A percentile compares a stretch with the other conserved stretches of the same genome.
phyloP scores from a whole-genome alignment of 2,329 filamentous ascomycete genomes.

The Penicillium crustosum region DNA sequence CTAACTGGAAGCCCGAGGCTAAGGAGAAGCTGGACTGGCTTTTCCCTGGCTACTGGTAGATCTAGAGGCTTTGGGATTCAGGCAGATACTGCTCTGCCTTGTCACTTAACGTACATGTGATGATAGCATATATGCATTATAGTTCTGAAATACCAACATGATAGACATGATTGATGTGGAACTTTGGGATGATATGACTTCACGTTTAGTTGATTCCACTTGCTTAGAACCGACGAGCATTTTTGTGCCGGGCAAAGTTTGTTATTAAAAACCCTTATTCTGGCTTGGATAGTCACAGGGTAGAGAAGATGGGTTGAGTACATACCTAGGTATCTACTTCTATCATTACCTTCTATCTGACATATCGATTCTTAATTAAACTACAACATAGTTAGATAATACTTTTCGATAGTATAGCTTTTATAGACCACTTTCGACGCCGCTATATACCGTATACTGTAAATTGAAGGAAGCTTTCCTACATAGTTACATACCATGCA shows the following conservation, averaged over 20 bases:
- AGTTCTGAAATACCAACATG: slow-evolving; percentile 2
- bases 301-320: not conserved
- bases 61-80: not conserved
- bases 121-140: slow-evolving; percentile 6
- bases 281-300: not conserved
- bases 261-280: not conserved
- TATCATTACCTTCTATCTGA: too few species aligned
- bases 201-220: not conserved
- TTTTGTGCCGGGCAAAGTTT: not conserved
- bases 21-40: slow-evolving; percentile 80
- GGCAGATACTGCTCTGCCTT: not conserved
- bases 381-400: too few species aligned
- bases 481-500: too few species aligned
- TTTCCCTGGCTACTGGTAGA: slow-evolving; percentile 73
- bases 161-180: not conserved
- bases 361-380: too few species aligned
- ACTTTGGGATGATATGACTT: not conserved
- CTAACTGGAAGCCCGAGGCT: slow-evolving; percentile 70
- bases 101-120: not conserved
- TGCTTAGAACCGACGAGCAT: not conserved
- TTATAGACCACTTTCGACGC: too few species aligned
- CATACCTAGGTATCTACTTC: too few species aligned
- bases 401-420: too few species aligned
- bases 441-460: too few species aligned
- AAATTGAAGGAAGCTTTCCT: too few species aligned